phyloP scores from a whole-genome alignment of 768 basidiomycete genomes.

The Tubosaeta sp. region DNA sequence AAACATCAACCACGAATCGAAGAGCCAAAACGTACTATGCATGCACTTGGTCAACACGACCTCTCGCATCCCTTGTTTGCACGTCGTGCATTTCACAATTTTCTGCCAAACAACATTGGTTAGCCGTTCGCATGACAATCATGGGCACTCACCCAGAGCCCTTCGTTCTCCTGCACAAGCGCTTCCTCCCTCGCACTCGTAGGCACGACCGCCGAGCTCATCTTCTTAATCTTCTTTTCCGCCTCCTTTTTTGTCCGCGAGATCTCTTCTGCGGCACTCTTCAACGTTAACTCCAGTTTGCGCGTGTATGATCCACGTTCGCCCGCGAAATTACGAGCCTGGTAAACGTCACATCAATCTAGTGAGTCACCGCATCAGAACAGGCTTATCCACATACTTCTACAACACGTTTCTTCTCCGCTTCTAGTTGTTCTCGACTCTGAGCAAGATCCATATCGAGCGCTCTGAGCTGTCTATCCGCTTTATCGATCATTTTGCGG shows the following conservation, averaged over 20 bases:
- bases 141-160: conserved; percentile 50
- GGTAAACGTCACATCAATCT: not conserved
- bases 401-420: conserved; percentile 35
- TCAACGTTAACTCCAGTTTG: conserved; percentile 18
- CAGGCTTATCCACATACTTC: conserved; percentile 34
- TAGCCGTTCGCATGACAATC: not conserved
- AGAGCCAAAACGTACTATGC: conserved; percentile 65
- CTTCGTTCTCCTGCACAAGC: conserved; percentile 47
- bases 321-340: conserved; percentile 29
- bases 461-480: conserved; percentile 24
- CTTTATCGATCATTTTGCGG: conserved; percentile 28
- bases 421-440: conserved; percentile 32
- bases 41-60: conserved; percentile 85
- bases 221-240: conserved; percentile 50
- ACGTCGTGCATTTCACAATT: conserved; percentile 86
- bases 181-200: conserved; percentile 31
- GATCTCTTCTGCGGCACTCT: conserved; percentile 42
- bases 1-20: not conserved
- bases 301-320: conserved; percentile 30
- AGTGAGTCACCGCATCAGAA: not conserved
- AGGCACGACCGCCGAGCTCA: conserved; percentile 29
- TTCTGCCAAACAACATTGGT: conserved; percentile 32
- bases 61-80: conserved; percentile 70
- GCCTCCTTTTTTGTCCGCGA: conserved; percentile 45
- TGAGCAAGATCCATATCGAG: conserved; percentile 34